Base-by-base conservation (phyloP, 495 filamentous ascomycete genomes). In the Daldinia vernicosa region DNA sequence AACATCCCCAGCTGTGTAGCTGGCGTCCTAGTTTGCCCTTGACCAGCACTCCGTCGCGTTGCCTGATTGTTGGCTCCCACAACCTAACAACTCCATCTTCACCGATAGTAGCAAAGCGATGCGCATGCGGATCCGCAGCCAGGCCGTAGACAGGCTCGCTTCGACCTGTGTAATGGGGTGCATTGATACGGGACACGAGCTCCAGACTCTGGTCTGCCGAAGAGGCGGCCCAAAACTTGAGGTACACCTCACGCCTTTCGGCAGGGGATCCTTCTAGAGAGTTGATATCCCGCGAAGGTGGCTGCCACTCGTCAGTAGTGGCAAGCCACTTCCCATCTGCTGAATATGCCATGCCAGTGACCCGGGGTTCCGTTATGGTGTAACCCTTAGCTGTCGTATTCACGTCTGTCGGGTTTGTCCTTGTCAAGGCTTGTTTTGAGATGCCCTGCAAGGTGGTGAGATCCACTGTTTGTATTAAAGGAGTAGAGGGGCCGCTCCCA, bases 151-250 rank as follows among this genome's bases (percentile, higher is more conserved):
- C 83, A 14, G 84, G 77, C 12, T 89, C 85, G 1, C 88, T 79
- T 15, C 76, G 52, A 70, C 74, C 53, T 67, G 80, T 74, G 52
- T 86, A 84, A 80, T 99, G 95, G 15, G 95, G 94, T 12, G 88
- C 84, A 77, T 97, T 92, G 43, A 98, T 87, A 19, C 95, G 86
- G 6, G 93, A 90, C 30, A 91, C 87, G 12, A 98, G 80, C 74
- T 92, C 88, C 86, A 94, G 93, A 1, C 82, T 76, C 43, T 84
- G 83, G 33, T 83, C 84, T 33, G 88, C 86, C 22, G 84, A 78
- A 40, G 86, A 87, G 85, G 92, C 93, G 59, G 85, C 85, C 95
- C 95, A 99, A 76, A 99, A 95, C 72, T 95, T 97, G 24, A 99
- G 81, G 70, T 89, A 91, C 2, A 92, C 84, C 74, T 99, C 95